Evolutionary conservation across 2,329 filamentous ascomycete genomes (phyloP), one percentile per base, ranked within the genome.

Genomic region (Fusarium marasasianum): DNA sequence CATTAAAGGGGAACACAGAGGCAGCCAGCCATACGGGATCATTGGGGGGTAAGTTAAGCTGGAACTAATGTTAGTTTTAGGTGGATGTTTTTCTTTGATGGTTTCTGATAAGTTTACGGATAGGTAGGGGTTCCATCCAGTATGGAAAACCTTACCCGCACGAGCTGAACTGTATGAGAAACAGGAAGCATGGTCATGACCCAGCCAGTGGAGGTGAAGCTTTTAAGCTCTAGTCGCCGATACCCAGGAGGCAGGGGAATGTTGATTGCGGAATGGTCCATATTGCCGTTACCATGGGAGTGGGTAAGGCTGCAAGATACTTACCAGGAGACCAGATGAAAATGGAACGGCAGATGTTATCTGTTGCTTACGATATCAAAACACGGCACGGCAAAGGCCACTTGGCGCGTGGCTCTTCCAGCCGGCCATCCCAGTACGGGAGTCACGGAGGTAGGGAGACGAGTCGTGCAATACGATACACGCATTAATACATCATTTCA

Each of bases 291-390:
- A 40, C 56, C 24, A 63, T 24, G 33, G 47, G 55, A 61, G 48
- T 67, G 55, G 63, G 56, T 56, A 56, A 69, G 45, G 66, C 57
- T 55, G 53, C 54, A 59, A 29, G 55, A 69, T 50, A 44, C 14
- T 26, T 29, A 37, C 45, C 26, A 48, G 35, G 33, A 63, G 48
- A 63, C 41, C 37, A 70, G 47, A 64, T 41, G 53, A 64, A 59
- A 24, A 65, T 69, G 43, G 43, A 51, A 58, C 51, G 51, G 64
- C n/a, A 63, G 51, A 69, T 70, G 24, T 44, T 35, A 45, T 41
- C 41, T 38, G 29, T 31, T 63, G 48, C 48, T 63, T 64, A 62
- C 38, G 22, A 43, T 38, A 61, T 22, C 62, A 60, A 51, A 43
- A 26, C 24, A 44, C 22, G 48, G 37, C 38, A 47, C 48, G 48